Evolutionary conservation across 2,329 filamentous ascomycete species (phyloP), one percentile per base, ranked within the genome.

Genomic region (Hyphodiscus sp.): DNA sequence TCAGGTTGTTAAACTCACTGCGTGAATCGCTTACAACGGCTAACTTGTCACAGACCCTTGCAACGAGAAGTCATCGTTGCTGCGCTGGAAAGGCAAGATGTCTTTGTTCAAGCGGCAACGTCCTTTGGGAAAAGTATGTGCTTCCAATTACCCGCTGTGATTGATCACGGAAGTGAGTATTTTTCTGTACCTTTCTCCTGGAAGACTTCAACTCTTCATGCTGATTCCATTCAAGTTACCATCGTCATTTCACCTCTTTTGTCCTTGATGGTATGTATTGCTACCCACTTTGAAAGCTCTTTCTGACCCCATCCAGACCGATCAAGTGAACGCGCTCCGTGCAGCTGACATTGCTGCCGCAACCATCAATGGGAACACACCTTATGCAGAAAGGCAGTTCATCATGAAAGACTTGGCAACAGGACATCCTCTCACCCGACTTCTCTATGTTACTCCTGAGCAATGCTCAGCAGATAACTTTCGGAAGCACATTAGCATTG

Each of bases 391-490:
- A 63, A 84, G 83, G 60, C 77, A 81, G 47, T 73, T 76, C 26
- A 90, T 96, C 57, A 78, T 92, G 50, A 80, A 81, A 51, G 92
- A 97, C 65, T 81, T 97, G 41, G 85, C 89, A 58, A 92, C 89
- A 18, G 92, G 91, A 0, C 91, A 96, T 67, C 92, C 92, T 1
- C 78, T 79, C 16, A 95, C 82, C 3, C 80, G 90, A 5, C 79
- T 97, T 2, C 82, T 97, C 15, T 97, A 97, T 66, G 91, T 97
- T 6, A 97, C 92, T 0, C 92, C 92, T 0, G 92, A 97, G 68
- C 81, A 91, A 54, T 96, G 92, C 69, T 82, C 86, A 33, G 80
- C 82, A 4, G 81, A 90, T 56, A 77, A 79, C 53, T 96, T 97
- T 69, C 86, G 91, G 41, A 80, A 83, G 56, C 81, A 85, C 47